phyloP scores from a whole-genome alignment of 2,329 filamentous ascomycete species.

The Fusarium musae region DNA sequence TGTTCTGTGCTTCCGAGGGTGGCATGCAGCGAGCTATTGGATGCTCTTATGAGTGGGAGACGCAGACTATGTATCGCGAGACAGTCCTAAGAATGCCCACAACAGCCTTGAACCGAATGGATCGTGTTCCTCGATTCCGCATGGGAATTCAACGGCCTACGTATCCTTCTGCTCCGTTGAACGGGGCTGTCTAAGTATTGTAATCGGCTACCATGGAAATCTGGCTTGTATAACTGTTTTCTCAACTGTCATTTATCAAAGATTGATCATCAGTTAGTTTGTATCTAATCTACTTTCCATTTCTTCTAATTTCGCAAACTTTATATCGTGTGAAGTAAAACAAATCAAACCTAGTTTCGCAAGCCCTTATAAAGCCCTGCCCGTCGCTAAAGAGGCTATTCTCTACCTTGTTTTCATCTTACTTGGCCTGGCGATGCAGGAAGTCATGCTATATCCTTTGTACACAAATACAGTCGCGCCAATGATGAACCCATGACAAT shows the following conservation, averaged over 20 bases:
- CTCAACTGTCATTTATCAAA: neutral
- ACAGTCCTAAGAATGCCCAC: conserved; percentile 42
- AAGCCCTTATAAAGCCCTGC: neutral
- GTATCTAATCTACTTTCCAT: neutral
- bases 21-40: conserved; percentile 44
- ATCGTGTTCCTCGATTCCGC: conserved; percentile 40
- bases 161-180: conserved; percentile 32
- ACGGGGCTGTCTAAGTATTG: conserved; percentile 18
- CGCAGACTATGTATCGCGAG: conserved; percentile 43
- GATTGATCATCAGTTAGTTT: neutral
- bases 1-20: conserved; percentile 44
- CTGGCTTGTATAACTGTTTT: neutral
- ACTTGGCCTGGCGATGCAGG: neutral
- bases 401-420: neutral
- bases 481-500: neutral
- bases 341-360: neutral
- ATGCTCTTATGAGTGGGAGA: conserved; percentile 45
- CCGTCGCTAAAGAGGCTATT: neutral
- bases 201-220: neutral
- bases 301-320: neutral
- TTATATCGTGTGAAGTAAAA: neutral
- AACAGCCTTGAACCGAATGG: conserved; percentile 41
- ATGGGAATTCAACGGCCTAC: conserved; percentile 40
- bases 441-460: neutral
- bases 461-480: neutral